Base-by-base conservation (phyloP, 1,284 basidiomycete genomes). In the Coniferiporia sulphurascens region DNA sequence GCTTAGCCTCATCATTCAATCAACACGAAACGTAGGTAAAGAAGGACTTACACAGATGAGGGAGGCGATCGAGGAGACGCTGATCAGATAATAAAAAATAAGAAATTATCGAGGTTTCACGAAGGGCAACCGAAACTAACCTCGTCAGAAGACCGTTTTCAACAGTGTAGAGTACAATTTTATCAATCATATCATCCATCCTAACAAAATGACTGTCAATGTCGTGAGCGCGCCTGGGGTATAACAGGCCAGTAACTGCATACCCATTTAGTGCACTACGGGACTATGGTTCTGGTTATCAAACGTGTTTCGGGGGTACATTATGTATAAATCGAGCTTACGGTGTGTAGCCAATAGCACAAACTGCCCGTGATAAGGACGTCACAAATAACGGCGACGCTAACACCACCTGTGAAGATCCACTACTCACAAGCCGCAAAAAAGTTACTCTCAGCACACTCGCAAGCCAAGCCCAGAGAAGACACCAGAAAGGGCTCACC, bases 31-130 rank as follows among this genome's bases (percentile, higher is more conserved):
- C 19, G 10, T 8, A n/a, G n/a, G n/a, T n/a, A n/a, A n/a, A n/a
- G n/a, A n/a, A n/a, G n/a, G n/a, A 8, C 60, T 53, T 49, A 61
- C 60, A 32, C 60, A 61, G 32, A 61, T 49, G 22, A 61, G 52
- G 17, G 60, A 61, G 13, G 50, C 60, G 15, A 61, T 49, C 21
- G 60, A 61, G 19, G 46, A 38, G 12, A 61, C 12, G 52, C 60
- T 61, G 32, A 36, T 13, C 12, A 55, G 46, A 5, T 9, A 55
- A 27, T 19, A 4, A 6, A 5, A 6, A 9, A 52, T 10, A 19
- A 13, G 32, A 34, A 7, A 13, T 46, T 10, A 12, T 21, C 4
- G n/a, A 8, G 3, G 12, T 32, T 22, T 27, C 1, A 2, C 32
- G 19, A 35, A 27, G 10, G n/a, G 27, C 2, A 22, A 36, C 5